Conservation (phyloP, 116 monocot genomes). For the Iris pallida region DNA sequence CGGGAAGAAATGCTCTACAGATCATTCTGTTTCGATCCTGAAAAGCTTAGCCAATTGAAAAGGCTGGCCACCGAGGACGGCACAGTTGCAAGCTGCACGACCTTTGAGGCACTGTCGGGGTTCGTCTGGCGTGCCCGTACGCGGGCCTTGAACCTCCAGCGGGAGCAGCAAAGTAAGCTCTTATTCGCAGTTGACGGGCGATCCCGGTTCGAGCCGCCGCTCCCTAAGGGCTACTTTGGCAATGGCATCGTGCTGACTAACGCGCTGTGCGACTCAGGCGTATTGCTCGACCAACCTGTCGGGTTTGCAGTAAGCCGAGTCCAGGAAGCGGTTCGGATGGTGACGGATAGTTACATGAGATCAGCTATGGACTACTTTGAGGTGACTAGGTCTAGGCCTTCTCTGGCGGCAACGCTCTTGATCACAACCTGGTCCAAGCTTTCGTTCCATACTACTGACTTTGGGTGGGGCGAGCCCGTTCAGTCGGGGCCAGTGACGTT, state of each 20-base stretch:
- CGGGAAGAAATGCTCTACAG: slow-evolving; percentile 43
- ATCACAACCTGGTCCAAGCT: slow-evolving; percentile 84
- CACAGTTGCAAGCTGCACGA: slow-evolving; percentile 31
- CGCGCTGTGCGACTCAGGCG: slow-evolving; percentile 42
- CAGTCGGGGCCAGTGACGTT: slow-evolving; percentile 71
- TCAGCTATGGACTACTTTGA: slow-evolving; percentile 90
- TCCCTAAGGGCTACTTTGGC: slow-evolving; percentile 77
- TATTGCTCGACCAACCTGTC: slow-evolving; percentile 38
- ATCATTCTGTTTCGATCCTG: slow-evolving; percentile 62
- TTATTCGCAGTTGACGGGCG: slow-evolving; percentile 86
- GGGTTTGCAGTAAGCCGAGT: slow-evolving; percentile 52
- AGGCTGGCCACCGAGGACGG: slow-evolving; percentile 26
- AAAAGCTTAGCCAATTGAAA: slow-evolving; percentile 40
- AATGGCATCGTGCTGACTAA: slow-evolving; percentile 88
- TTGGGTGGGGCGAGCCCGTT: slow-evolving; percentile 80
- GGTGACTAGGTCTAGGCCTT: slow-evolving; percentile 57
- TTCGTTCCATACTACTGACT: slow-evolving; percentile 59
- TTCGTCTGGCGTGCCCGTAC: slow-evolving; percentile 78
- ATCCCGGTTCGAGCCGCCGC: slow-evolving; percentile 50
- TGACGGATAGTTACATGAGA: slow-evolving; percentile 67
- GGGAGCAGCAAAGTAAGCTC: slow-evolving; percentile 63
- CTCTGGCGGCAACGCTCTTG: slow-evolving; percentile 56
- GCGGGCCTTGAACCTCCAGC: slow-evolving; percentile 35
- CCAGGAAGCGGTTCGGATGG: slow-evolving; percentile 58
- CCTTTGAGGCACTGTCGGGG: slow-evolving; percentile 73